These are phyloP conservation scores for Epichloe festucae DNA, from an alignment of 2,329 filamentous ascomycete species.

Conservation along the genomic window DNA sequence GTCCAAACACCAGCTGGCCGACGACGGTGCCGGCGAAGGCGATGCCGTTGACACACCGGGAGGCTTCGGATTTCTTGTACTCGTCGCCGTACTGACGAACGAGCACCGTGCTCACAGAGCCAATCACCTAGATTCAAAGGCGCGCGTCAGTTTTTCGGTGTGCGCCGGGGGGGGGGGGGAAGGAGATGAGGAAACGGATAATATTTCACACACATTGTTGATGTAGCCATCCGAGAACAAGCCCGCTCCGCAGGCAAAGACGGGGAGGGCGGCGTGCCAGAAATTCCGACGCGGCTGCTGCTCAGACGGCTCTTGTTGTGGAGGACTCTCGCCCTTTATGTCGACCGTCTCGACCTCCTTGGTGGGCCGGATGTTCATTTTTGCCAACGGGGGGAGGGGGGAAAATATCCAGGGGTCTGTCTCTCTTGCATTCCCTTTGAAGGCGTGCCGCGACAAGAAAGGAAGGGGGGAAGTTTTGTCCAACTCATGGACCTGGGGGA, in stretches of 20 bases:
- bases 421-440: no score
- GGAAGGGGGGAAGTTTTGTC: no score
- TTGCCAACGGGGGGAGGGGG: no score
- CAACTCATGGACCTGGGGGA: no score
- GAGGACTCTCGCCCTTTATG: no score
- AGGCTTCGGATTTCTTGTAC: conserved; percentile 58
- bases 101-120: conserved; percentile 72
- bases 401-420: no score
- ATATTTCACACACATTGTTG: conserved; percentile 49
- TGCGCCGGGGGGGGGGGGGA: conserved; percentile 5
- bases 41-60: conserved; percentile 66
- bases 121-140: conserved; percentile 53
- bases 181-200: no score
- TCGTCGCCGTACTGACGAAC: conserved; percentile 50
- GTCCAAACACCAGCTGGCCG: conserved; percentile 71
- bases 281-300: no score
- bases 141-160: background rate
- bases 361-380: no score
- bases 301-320: no score
- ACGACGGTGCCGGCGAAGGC: conserved; percentile 79
- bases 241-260: conserved; percentile 79
- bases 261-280: conserved; percentile 37
- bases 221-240: conserved; percentile 88
- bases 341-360: no score
- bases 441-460: no score